Conservation (phyloP, 2,329 filamentous ascomycete genomes). For the Pestalotiopsis sp. region DNA sequence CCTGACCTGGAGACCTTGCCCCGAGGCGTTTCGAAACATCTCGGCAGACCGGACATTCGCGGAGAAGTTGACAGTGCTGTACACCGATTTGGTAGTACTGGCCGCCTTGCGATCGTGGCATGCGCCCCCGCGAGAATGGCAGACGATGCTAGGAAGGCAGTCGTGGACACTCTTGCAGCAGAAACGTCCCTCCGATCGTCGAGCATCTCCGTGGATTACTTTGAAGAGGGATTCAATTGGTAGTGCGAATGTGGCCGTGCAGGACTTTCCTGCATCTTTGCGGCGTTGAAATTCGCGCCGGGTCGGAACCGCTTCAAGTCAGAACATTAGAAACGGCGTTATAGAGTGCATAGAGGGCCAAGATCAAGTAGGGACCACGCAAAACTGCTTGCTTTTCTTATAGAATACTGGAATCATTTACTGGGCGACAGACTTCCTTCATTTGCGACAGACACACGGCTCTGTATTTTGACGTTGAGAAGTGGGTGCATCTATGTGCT, state of each 20-base stretch:
- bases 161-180: slow-evolving; percentile 32
- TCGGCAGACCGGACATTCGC: slow-evolving; percentile 36
- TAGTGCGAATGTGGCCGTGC: slow-evolving; percentile 18
- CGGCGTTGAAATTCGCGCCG: too few species aligned
- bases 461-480: too few species aligned
- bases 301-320: too few species aligned
- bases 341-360: too few species aligned
- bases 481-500: too few species aligned
- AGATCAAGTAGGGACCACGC: too few species aligned
- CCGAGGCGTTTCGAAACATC: slow-evolving; percentile 21
- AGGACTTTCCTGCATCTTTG: too few species aligned
- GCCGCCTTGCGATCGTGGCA: slow-evolving; percentile 42
- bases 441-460: too few species aligned
- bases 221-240: slow-evolving; percentile 48
- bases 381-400: too few species aligned
- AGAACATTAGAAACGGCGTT: too few species aligned
- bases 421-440: too few species aligned
- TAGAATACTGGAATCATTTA: too few species aligned
- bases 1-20: slow-evolving; percentile 12
- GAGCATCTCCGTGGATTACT: slow-evolving; percentile 37
- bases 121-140: slow-evolving; percentile 49
- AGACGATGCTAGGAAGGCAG: slow-evolving; percentile 42
- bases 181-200: slow-evolving; percentile 17
- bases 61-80: slow-evolving; percentile 33
- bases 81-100: slow-evolving; percentile 17